Evolutionary conservation across 805 yeast species (phyloP).

Genomic region (Cephaloascus albidus): DNA sequence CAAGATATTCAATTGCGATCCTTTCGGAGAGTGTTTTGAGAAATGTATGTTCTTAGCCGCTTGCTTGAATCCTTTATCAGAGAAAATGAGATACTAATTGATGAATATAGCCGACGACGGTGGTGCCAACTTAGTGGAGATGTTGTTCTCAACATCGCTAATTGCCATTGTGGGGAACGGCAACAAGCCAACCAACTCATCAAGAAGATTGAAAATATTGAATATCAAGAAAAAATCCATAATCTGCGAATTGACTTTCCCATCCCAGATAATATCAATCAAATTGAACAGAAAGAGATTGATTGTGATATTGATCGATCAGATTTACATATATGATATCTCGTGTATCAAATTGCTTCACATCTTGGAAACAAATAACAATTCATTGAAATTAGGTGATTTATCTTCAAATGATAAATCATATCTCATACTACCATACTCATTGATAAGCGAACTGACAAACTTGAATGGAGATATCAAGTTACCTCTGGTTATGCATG

Average conservation of each 20-base stretch:
- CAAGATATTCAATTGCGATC: slow-evolving; percentile 25
- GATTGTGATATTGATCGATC: slow-evolving; percentile 69
- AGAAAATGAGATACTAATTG: too few relatives aligned
- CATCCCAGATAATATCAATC: slow-evolving; percentile 62
- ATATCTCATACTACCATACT: slow-evolving; percentile 23
- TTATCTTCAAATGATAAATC: slow-evolving; percentile 25
- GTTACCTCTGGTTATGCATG: slow-evolving; percentile 23
- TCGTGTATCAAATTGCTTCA: slow-evolving; percentile 74
- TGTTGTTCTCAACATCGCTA: slow-evolving; percentile 30
- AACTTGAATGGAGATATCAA: slow-evolving; percentile 35
- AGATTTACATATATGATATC: slow-evolving; percentile 82
- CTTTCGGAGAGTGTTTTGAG: slow-evolving; percentile 4
- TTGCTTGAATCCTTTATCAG: too few relatives aligned
- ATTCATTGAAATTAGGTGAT: slow-evolving; percentile 7
- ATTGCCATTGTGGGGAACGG: slow-evolving; percentile 31
- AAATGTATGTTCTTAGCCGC: background rate
- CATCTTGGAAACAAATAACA: slow-evolving; percentile 18
- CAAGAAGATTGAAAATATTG: slow-evolving; percentile 28
- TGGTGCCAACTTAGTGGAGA: slow-evolving; percentile 12
- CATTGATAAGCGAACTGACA: slow-evolving; percentile 13
- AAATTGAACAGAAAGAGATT: slow-evolving; percentile 76
- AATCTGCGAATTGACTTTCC: slow-evolving; percentile 85
- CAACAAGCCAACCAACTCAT: slow-evolving; percentile 31
- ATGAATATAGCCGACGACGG: background rate
- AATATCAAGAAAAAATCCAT: slow-evolving; percentile 32